Percentiles rank a stretch among this genome's conserved stretches.
These are phyloP conservation scores for Colletotrichum simmondsii DNA, from an alignment of 2,329 filamentous ascomycete genomes.

Conservation along the genomic window DNA sequence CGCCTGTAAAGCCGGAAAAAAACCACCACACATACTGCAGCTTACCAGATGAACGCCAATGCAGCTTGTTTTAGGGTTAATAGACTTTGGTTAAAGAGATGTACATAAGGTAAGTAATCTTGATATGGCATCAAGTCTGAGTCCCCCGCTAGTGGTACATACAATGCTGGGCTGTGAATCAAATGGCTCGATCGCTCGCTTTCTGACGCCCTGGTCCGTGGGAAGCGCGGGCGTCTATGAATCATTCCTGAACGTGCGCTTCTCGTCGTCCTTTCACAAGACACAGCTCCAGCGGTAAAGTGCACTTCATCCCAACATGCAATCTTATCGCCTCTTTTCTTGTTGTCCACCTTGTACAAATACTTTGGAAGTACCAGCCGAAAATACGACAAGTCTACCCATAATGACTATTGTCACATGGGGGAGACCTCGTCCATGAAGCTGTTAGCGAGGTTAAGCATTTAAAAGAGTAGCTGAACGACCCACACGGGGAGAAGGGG, in stretches of 20 bases:
- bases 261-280: slow-evolving; percentile 19
- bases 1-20: too few relatives aligned
- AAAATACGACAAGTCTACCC: slow-evolving; percentile 24
- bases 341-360: slow-evolving; percentile 36
- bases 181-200: too few relatives aligned
- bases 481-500: slow-evolving; percentile 34
- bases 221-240: background rate
- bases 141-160: too few relatives aligned
- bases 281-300: slow-evolving; percentile 9
- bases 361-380: slow-evolving; percentile 32
- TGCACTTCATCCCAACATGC: slow-evolving; percentile 32
- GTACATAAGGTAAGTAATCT: too few relatives aligned
- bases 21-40: too few relatives aligned
- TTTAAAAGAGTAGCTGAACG: background rate
- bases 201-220: background rate
- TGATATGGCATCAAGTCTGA: too few relatives aligned
- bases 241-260: slow-evolving; percentile 21
- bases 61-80: too few relatives aligned
- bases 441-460: background rate
- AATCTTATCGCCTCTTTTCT: slow-evolving; percentile 23
- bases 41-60: background rate
- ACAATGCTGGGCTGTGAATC: too few relatives aligned
- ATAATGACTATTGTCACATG: slow-evolving; percentile 36
- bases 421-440: slow-evolving; percentile 25
- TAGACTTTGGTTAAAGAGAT: too few relatives aligned